A percentile compares a stretch with the other conserved stretches of the same genome.
These are phyloP conservation scores for Pseudonitzschia multiseries DNA, from an alignment of 108 stramenopile genomes.

Conservation along the genomic window DNA sequence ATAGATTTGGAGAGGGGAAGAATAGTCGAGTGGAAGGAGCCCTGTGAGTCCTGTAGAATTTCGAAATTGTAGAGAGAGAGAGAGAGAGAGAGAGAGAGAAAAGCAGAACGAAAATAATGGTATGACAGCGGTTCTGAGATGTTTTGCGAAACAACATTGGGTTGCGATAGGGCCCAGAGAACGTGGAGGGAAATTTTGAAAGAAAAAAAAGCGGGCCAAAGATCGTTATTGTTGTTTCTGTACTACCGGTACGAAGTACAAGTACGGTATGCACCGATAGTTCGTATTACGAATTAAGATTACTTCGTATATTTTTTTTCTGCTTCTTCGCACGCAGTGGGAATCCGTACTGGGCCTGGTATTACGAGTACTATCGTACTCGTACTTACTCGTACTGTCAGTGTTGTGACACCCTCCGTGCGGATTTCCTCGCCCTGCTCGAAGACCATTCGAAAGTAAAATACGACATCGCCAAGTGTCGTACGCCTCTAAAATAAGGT, in stretches of 20 bases:
- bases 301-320: too few species aligned
- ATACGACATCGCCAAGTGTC: too few species aligned
- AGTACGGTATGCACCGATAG: too few species aligned
- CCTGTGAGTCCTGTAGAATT: too few species aligned
- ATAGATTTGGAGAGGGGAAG: too few species aligned
- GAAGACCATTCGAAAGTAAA: neutral
- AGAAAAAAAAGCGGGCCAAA: neutral
- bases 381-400: neutral
- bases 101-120: neutral
- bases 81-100: constrained; percentile 3
- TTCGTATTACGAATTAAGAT: too few species aligned
- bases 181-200: neutral
- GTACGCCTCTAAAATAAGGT: too few species aligned
- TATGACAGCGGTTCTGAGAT: neutral
- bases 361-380: neutral
- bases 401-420: neutral
- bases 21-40: too few species aligned
- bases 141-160: neutral
- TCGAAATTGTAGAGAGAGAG: neutral
- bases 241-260: too few species aligned
- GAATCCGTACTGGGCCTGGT: neutral
- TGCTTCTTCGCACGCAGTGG: neutral
- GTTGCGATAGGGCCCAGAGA: neutral
- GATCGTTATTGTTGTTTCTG: too few species aligned
- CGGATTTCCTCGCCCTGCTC: neutral